A percentile compares a stretch with the other conserved stretches of the same genome.
phyloP scores from a whole-genome alignment of 2,329 filamentous ascomycete species.

The Tolypocladium tundrense region DNA sequence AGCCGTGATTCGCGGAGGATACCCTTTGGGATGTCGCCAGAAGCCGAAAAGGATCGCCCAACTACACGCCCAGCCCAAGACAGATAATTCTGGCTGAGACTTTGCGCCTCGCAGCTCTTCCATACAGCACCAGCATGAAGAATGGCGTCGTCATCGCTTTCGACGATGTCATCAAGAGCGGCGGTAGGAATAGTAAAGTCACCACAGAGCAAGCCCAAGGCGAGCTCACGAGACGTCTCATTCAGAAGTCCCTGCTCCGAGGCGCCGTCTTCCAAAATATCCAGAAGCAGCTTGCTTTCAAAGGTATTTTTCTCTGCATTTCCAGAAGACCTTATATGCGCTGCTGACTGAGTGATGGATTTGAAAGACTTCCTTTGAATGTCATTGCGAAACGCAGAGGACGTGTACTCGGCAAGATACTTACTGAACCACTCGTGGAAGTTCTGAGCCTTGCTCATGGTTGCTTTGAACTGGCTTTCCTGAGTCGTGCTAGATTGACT shows the following conservation, averaged over 20 bases:
- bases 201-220: slow-evolving; percentile 62
- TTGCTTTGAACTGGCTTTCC: slow-evolving; percentile 69
- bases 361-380: slow-evolving; percentile 48
- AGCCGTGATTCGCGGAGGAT: slow-evolving; percentile 51
- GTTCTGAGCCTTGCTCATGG: slow-evolving; percentile 60
- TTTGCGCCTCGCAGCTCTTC: slow-evolving; percentile 60
- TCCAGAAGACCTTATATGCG: slow-evolving; percentile 54
- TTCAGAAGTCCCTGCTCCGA: slow-evolving; percentile 56
- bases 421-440: slow-evolving; percentile 74
- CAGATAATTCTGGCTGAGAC: slow-evolving; percentile 58
- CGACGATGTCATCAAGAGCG: slow-evolving; percentile 53
- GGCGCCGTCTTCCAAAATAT: slow-evolving; percentile 65
- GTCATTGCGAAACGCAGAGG: slow-evolving; percentile 37
- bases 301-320: slow-evolving; percentile 59
- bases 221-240: slow-evolving; percentile 56
- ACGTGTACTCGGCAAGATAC: slow-evolving; percentile 55
- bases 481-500: slow-evolving; percentile 73
- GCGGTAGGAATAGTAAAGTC: slow-evolving; percentile 52
- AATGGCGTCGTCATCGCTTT: slow-evolving; percentile 53
- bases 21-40: slow-evolving; percentile 54
- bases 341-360: slow-evolving; percentile 58
- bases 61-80: slow-evolving; percentile 80
- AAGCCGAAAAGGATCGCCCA: slow-evolving; percentile 72
- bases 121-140: slow-evolving; percentile 58
- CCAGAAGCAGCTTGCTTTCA: slow-evolving; percentile 73